A percentile compares a stretch with the other conserved stretches of the same genome.
phyloP scores from a whole-genome alignment of 192 early-diverging fungal species.

The Umbelopsis vinacea region DNA sequence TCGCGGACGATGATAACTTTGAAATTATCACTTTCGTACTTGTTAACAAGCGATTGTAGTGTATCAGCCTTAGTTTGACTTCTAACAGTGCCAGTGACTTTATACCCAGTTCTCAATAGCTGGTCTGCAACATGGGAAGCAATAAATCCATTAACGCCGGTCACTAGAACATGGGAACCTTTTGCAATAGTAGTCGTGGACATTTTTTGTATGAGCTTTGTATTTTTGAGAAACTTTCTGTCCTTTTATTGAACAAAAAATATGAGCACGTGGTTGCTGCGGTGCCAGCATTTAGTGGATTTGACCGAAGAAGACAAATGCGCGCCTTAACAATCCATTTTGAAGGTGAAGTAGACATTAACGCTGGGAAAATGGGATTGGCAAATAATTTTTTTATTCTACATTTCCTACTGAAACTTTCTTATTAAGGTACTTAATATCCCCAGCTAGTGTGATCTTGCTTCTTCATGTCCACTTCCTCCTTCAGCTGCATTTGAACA shows the following conservation, averaged over 20 bases:
- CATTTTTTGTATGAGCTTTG: not conserved
- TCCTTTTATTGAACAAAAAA: too few relatives aligned
- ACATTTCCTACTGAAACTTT: not conserved
- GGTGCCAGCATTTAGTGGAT: too few relatives aligned
- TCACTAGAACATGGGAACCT: conserved; percentile 8
- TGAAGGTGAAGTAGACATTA: too few relatives aligned
- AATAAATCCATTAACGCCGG: conserved; percentile 45
- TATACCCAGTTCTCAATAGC: conserved; percentile 43
- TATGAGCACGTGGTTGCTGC: too few relatives aligned
- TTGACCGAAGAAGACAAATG: too few relatives aligned
- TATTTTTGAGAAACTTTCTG: too few relatives aligned
- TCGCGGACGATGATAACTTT: conserved; percentile 36
- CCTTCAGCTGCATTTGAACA: conserved; percentile 68
- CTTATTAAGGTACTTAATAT: conserved; percentile 21
- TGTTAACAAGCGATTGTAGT: not conserved
- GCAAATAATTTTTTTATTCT: not conserved
- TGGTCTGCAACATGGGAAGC: conserved; percentile 47
- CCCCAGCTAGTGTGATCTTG: conserved; percentile 36
- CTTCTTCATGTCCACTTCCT: conserved; percentile 43
- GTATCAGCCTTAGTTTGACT: conserved; percentile 29
- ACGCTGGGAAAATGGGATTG: too few relatives aligned
- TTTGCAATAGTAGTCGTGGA: not conserved
- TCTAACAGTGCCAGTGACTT: conserved; percentile 46
- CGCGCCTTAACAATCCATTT: too few relatives aligned
- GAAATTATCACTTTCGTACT: conserved; percentile 8